Conservation (phyloP, 2,329 filamentous ascomycete genomes). For the Fusarium nematophilum region DNA sequence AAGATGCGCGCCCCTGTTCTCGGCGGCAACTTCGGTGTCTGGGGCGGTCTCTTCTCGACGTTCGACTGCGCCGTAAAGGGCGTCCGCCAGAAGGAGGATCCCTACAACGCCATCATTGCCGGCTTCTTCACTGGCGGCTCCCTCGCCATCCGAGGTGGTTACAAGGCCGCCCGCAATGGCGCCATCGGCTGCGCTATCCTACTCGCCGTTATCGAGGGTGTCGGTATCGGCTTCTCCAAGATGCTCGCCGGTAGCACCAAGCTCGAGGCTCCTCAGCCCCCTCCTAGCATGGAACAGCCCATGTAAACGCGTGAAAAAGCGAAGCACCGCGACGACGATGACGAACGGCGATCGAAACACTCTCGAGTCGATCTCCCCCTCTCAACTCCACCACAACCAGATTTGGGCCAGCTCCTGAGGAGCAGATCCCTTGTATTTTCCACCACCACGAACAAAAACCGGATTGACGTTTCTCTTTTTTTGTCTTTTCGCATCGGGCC, state of each 20-base stretch:
- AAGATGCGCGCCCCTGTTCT: conserved; percentile 97
- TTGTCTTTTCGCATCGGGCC: conserved; percentile 45
- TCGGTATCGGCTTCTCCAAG: conserved; percentile 94
- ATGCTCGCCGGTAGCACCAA: conserved; percentile 92
- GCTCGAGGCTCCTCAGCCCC: conserved; percentile 69
- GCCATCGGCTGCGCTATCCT: conserved; percentile 96
- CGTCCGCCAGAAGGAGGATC: conserved; percentile 94
- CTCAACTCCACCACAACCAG: conserved; percentile 41
- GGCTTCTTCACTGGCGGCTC: conserved; percentile 97
- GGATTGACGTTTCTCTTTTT: conserved; percentile 35
- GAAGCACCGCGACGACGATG: conserved; percentile 20
- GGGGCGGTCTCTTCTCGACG: conserved; percentile 95
- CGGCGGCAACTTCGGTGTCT: conserved; percentile 97
- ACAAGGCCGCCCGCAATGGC: conserved; percentile 91
- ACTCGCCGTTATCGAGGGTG: conserved; percentile 95
- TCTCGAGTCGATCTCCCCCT: conserved; percentile 34
- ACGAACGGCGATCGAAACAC: conserved; percentile 13
- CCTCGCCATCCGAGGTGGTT: conserved; percentile 90
- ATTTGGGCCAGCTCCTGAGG: conserved; percentile 16
- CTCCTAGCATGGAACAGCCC: conserved; percentile 45
- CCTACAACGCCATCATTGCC: conserved; percentile 97
- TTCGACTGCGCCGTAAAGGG: conserved; percentile 98
- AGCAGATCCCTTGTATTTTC: conserved; percentile 36
- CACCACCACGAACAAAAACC: conserved; percentile 33
- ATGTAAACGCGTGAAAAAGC: conserved; percentile 38